These are phyloP conservation scores for Cyclotella distinguenda DNA, from an alignment of 108 stramenopile genomes.

Conservation along the genomic window DNA sequence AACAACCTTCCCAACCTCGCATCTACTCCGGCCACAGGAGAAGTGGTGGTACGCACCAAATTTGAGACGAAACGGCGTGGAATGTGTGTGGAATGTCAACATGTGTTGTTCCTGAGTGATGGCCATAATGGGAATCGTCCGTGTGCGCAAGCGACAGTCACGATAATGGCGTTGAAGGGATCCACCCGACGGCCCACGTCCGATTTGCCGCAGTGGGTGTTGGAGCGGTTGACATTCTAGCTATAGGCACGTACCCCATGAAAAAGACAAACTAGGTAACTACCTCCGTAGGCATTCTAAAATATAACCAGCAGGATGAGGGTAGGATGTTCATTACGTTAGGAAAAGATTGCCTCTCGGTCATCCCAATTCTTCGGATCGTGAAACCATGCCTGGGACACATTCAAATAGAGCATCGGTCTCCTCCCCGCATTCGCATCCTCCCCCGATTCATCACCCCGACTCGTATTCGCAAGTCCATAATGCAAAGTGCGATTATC, in stretches of 20 bases:
- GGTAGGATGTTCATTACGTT: neutral
- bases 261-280: neutral
- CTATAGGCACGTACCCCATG: neutral
- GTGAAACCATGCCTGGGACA: conserved; percentile 79
- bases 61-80: conserved; percentile 51
- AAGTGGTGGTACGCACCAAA: conserved; percentile 44
- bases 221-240: conserved; percentile 9
- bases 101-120: conserved; percentile 37
- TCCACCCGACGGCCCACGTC: conserved; percentile 51
- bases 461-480: conserved; percentile 77
- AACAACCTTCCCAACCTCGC: neutral
- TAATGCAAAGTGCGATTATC: conserved; percentile 85
- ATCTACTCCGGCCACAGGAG: conserved; percentile 13
- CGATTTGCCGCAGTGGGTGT: conserved; percentile 53
- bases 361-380: conserved; percentile 72
- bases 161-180: conserved; percentile 55
- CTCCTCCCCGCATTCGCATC: conserved; percentile 45
- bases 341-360: conserved; percentile 35
- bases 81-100: conserved; percentile 61
- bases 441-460: conserved; percentile 13
- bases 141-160: conserved; percentile 59
- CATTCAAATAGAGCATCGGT: conserved; percentile 80
- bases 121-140: conserved; percentile 1
- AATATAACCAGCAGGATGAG: no score
- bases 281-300: no score